phyloP scores from a whole-genome alignment of 169 alveolate genomes.

The Plasmodium fragile region DNA sequence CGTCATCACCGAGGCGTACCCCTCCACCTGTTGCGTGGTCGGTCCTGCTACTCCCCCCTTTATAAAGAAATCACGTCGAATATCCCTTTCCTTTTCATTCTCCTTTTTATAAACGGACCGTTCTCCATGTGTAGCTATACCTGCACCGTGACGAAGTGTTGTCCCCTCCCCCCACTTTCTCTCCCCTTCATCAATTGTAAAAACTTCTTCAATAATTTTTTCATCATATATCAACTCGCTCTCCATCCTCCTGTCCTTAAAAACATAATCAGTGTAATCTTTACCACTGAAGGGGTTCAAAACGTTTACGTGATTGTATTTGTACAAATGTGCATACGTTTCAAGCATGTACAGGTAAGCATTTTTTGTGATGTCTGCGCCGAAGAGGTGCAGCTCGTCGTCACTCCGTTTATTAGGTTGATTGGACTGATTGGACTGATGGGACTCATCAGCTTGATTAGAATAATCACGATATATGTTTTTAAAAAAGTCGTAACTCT shows the following conservation, averaged over 20 bases:
- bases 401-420: neutral
- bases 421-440: neutral
- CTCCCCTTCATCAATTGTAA: slow-evolving; percentile 2
- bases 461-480: slow-evolving; percentile 34
- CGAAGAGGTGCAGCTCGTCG: slow-evolving; percentile 41
- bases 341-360: slow-evolving; percentile 28
- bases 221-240: slow-evolving; percentile 44
- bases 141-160: neutral
- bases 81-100: neutral
- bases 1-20: neutral
- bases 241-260: slow-evolving; percentile 24
- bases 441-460: neutral
- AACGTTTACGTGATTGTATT: neutral
- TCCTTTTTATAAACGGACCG: neutral
- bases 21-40: neutral
- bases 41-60: neutral
- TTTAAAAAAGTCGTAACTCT: slow-evolving; percentile 11
- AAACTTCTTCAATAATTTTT: slow-evolving; percentile 34
- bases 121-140: neutral
- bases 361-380: slow-evolving; percentile 36
- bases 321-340: slow-evolving; percentile 16
- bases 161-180: neutral
- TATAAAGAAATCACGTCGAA: neutral
- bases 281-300: slow-evolving; percentile 18
- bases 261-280: slow-evolving; percentile 40